Conservation (phyloP, 2,329 filamentous ascomycete species). For the Fusarium keratoplasticum region DNA sequence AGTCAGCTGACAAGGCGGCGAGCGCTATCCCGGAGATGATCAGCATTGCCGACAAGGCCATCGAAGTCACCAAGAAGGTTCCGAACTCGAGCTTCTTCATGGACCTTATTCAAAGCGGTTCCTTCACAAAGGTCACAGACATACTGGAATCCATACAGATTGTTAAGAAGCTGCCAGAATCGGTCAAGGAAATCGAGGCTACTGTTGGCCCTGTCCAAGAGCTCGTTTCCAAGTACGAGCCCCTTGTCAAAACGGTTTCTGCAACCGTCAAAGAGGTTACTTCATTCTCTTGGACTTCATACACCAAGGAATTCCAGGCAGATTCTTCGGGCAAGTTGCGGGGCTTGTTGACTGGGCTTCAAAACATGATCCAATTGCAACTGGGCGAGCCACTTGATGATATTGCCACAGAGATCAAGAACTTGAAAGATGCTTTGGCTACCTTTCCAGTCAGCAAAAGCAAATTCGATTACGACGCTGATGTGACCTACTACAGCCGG, state of each 20-base stretch:
- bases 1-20: not conserved
- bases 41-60: not conserved
- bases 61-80: not conserved
- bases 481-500: not conserved
- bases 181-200: not conserved
- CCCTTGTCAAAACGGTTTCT: not conserved
- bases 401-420: not conserved
- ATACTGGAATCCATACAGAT: constrained; percentile 3
- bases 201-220: not conserved
- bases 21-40: not conserved
- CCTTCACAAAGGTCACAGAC: not conserved
- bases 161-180: not conserved
- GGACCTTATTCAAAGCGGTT: constrained; percentile 1
- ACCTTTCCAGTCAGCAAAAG: not conserved
- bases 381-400: not conserved
- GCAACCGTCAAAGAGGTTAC: not conserved
- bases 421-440: not conserved
- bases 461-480: not conserved
- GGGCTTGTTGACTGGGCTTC: not conserved
- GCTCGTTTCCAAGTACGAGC: not conserved
- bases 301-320: constrained; percentile 1
- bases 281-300: not conserved
- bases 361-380: not conserved
- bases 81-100: constrained; percentile 3
- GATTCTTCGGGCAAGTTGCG: constrained; percentile 5